phyloP scores from a whole-genome alignment of 2,329 filamentous ascomycete species.

The Botrytis porri region DNA sequence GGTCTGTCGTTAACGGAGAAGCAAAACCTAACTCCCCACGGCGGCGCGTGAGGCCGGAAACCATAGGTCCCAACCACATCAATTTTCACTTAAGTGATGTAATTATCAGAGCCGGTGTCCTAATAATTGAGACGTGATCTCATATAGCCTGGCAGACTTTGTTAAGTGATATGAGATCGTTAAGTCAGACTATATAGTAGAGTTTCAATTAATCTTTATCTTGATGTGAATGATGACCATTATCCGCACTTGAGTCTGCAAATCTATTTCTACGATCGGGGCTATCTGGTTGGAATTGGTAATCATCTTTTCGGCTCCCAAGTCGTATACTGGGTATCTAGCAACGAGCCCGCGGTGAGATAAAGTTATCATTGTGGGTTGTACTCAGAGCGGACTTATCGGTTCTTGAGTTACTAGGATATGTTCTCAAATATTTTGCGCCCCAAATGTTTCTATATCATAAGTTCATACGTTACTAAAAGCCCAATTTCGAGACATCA shows the following conservation, averaged over 20 bases:
- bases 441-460: not conserved
- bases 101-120: not conserved
- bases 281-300: not conserved
- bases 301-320: not conserved
- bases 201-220: not conserved
- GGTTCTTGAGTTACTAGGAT: no score
- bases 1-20: no score
- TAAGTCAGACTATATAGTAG: not conserved
- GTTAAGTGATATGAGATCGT: no score
- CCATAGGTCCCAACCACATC: not conserved
- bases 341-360: not conserved
- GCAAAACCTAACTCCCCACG: not conserved
- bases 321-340: not conserved
- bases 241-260: no score
- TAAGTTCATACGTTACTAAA: constrained; percentile 26
- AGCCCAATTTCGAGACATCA: constrained; percentile 53
- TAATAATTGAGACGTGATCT: no score
- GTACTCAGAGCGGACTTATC: not conserved
- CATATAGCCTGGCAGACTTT: not conserved
- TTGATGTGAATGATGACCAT: not conserved
- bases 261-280: not conserved
- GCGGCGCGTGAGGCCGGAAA: not conserved
- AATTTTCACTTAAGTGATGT: not conserved
- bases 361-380: not conserved
- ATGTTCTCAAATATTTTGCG: not conserved